These are phyloP conservation scores for Citrus hindsii DNA, from an alignment of 345 rosid species.

Conservation along the genomic window DNA sequence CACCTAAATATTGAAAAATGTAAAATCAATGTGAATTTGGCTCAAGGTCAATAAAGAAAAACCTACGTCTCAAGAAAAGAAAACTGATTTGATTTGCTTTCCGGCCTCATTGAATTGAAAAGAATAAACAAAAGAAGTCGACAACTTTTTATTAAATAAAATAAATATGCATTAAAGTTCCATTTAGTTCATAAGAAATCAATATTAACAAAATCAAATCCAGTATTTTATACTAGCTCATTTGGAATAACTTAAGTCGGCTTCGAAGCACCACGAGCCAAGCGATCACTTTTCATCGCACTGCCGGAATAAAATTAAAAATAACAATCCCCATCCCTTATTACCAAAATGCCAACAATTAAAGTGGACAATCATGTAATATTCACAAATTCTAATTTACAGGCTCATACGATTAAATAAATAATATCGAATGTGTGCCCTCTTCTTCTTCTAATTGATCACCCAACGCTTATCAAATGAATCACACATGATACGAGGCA, in stretches of 20 bases:
- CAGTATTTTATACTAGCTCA: background rate
- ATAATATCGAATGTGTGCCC: no score
- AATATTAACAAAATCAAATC: background rate
- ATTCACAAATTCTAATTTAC: no score
- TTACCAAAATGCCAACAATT: background rate
- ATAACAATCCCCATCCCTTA: background rate
- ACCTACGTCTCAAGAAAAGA: background rate
- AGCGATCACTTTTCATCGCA: background rate
- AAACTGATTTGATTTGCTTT: background rate
- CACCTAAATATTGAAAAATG: background rate
- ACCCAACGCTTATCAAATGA: no score
- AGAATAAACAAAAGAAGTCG: background rate
- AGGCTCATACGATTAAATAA: no score
- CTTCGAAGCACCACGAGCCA: background rate
- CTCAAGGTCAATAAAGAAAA: background rate
- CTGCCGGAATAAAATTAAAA: background rate
- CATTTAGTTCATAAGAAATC: background rate
- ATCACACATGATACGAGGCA: no score
- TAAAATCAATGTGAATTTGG: background rate
- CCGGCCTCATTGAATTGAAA: background rate
- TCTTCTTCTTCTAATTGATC: no score
- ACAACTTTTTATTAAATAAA: background rate
- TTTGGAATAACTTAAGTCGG: slow-evolving; percentile 1
- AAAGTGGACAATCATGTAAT: background rate
- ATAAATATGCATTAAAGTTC: background rate